Evolutionary conservation across 805 yeast species (phyloP).

Genomic region (Lachancea dasiensis): DNA sequence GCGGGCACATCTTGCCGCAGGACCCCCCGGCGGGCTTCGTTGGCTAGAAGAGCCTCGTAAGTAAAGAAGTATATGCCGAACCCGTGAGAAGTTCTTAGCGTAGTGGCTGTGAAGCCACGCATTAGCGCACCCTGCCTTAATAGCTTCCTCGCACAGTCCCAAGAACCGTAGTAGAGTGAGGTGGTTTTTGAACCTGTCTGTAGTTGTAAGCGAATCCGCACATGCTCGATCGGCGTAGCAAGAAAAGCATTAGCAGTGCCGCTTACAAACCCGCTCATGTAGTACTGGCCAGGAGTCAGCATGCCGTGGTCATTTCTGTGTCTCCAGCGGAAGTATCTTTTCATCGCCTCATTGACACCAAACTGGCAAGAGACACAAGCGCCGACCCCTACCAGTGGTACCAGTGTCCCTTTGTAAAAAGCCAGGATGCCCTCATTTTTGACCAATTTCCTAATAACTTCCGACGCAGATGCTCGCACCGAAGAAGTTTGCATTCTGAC

Average conservation of each 20-base stretch:
- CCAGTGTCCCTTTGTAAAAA: no score
- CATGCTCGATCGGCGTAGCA: conserved; percentile 92
- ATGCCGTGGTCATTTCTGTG: neutral
- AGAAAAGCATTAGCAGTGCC: conserved; percentile 86
- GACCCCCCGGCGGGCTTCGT: conserved; percentile 35
- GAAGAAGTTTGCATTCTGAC: conserved; percentile 86
- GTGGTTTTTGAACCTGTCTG: conserved; percentile 38
- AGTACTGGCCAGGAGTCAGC: conserved; percentile 54
- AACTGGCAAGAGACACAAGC: no score
- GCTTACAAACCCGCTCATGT: conserved; percentile 85
- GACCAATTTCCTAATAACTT: conserved; percentile 66
- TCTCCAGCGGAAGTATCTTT: conserved; percentile 49
- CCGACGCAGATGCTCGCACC: conserved; percentile 63
- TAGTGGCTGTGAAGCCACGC: conserved; percentile 78
- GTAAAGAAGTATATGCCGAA: conserved; percentile 84
- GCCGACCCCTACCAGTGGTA: no score
- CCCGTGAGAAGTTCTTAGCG: conserved; percentile 80
- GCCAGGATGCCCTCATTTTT: conserved; percentile 79
- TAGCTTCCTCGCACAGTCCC: conserved; percentile 42
- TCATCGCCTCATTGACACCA: conserved; percentile 91
- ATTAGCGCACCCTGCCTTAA: conserved; percentile 53
- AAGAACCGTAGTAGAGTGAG: conserved; percentile 48
- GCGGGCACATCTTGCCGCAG: conserved; percentile 72
- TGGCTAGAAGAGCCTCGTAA: conserved; percentile 78
- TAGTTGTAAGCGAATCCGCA: conserved; percentile 88